phyloP scores from a whole-genome alignment of 202 grass and related monocot species.

The Sporobolus alterniflorus region DNA sequence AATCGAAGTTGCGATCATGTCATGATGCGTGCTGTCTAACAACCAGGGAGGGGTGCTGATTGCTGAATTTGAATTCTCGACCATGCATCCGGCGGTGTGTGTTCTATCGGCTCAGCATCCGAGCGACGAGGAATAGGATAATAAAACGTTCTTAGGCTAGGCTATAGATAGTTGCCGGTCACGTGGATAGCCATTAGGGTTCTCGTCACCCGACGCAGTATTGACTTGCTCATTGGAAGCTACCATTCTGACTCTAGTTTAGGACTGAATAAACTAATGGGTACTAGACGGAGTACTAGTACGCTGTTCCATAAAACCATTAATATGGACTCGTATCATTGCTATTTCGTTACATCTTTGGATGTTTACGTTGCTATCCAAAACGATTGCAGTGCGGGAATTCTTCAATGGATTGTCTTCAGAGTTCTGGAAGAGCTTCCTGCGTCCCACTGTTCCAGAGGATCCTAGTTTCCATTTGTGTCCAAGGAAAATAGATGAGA shows the following conservation, averaged over 20 bases:
- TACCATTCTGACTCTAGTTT: conserved; percentile 8
- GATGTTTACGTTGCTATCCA: too few relatives aligned
- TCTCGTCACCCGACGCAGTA: not conserved
- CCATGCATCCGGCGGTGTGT: not conserved
- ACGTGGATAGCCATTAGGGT: conserved; percentile 3
- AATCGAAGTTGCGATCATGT: not conserved
- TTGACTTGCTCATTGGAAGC: conserved; percentile 12
- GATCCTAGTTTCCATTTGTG: too few relatives aligned
- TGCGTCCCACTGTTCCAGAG: not conserved
- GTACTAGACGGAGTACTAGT: not conserved
- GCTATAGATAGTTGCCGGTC: not conserved
- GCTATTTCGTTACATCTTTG: not conserved
- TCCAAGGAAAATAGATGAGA: too few relatives aligned
- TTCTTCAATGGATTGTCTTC: not conserved
- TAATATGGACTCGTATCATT: not conserved
- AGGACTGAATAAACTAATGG: not conserved
- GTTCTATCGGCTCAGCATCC: not conserved
- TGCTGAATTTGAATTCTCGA: not conserved
- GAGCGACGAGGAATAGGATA: not conserved
- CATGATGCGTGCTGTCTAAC: not conserved
- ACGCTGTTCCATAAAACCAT: not conserved
- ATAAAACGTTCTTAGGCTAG: too few relatives aligned
- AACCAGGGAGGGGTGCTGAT: too few relatives aligned
- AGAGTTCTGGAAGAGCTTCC: not conserved
- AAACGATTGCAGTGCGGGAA: not conserved